These are phyloP conservation scores for Drechslerella dactyloides DNA, from an alignment of 2,329 filamentous ascomycete genomes.

Conservation along the genomic window DNA sequence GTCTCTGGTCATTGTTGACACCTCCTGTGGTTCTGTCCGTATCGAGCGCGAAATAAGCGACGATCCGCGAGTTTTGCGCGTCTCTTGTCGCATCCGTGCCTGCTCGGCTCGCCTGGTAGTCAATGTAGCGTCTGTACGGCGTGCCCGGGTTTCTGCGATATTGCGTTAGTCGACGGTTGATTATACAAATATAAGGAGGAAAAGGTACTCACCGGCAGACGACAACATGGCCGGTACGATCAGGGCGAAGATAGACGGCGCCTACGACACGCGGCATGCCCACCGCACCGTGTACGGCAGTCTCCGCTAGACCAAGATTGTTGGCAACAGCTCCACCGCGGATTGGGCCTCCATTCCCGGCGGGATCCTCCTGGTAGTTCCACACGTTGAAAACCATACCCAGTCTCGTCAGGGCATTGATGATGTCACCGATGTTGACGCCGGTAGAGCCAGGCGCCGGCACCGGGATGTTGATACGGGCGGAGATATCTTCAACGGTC, in stretches of 20 bases:
- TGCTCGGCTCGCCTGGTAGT: background rate
- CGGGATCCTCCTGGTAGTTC: background rate
- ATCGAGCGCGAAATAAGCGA: background rate
- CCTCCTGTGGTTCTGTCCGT: background rate
- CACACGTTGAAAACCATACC: constrained; percentile 2
- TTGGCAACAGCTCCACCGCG: background rate
- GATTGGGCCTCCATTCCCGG: background rate
- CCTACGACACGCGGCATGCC: constrained; percentile 1
- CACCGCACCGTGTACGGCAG: background rate
- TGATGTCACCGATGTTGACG: background rate
- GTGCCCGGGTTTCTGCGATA: background rate
- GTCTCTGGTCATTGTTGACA: background rate
- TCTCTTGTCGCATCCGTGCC: background rate
- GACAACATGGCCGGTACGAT: background rate
- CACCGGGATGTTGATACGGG: background rate
- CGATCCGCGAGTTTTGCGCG: background rate
- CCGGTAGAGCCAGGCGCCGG: background rate
- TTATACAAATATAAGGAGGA: background rate
- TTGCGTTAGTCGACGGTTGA: background rate
- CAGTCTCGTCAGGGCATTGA: background rate
- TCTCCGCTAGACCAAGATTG: background rate
- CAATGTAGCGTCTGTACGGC: background rate
- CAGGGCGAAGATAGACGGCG: background rate
- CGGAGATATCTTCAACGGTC: background rate
- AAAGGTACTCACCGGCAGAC: background rate